Conservation (phyloP, 176 grass and related monocot species). For the Puccinellia tenuiflora region DNA sequence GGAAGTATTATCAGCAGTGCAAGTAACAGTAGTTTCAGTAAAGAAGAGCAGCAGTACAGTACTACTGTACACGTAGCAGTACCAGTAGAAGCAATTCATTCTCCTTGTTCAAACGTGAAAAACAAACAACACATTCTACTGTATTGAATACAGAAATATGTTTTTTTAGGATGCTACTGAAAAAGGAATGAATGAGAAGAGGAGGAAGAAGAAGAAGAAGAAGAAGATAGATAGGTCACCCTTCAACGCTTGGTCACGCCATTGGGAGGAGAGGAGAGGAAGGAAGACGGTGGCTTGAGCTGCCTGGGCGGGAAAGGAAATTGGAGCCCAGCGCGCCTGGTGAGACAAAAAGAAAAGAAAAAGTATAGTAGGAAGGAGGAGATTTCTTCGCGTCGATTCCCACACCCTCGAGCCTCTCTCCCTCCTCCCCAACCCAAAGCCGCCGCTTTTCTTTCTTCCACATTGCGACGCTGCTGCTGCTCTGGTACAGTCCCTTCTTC, state of each 20-base stretch:
- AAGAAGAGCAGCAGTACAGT: background rate
- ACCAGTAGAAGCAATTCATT: background rate
- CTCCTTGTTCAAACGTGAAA: background rate
- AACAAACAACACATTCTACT: background rate
- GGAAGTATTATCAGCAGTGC: background rate
- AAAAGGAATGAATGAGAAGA: background rate
- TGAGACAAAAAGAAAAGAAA: background rate
- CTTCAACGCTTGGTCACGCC: background rate
- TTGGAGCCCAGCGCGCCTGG: background rate
- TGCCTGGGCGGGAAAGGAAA: slow-evolving; percentile 54
- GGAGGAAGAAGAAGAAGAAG: too few relatives aligned
- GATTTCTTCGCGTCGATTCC: slow-evolving; percentile 18
- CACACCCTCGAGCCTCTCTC: background rate
- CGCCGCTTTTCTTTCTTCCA: slow-evolving; percentile 5
- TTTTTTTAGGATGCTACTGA: background rate
- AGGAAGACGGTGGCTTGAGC: background rate
- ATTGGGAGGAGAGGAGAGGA: background rate
- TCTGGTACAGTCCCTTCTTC: slow-evolving; percentile 32
- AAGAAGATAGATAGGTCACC: background rate
- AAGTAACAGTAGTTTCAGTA: background rate
- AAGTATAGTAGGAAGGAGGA: background rate
- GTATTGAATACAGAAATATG: background rate
- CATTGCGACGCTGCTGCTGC: background rate
- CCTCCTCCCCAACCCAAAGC: background rate
- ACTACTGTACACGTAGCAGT: background rate